phyloP scores from a whole-genome alignment of 179 eudicot species.

The Nepenthes alata region DNA sequence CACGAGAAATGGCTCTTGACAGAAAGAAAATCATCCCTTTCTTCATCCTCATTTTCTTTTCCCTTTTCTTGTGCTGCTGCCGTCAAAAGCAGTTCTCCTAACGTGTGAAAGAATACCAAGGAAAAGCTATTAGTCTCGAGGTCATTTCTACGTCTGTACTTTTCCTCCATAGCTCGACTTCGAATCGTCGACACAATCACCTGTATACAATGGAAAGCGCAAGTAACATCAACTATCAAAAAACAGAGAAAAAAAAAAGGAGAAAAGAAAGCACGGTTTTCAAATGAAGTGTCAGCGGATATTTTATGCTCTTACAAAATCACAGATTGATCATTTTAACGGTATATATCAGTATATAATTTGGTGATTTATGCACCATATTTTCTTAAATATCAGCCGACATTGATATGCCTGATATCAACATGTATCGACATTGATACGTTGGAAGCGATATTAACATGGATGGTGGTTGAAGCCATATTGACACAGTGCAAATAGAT shows the following conservation, averaged over 20 bases:
- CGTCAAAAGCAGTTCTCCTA: slow-evolving; percentile 22
- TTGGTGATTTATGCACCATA: too few species aligned
- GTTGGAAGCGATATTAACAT: too few species aligned
- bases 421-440: too few species aligned
- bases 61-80: slow-evolving; percentile 4
- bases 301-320: too few species aligned
- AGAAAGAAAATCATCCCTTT: slow-evolving; percentile 44
- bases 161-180: slow-evolving; percentile 61
- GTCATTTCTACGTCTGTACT: slow-evolving; percentile 27
- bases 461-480: background rate
- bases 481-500: background rate
- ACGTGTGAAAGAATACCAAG: slow-evolving; percentile 28
- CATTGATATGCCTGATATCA: too few species aligned
- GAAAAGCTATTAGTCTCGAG: slow-evolving; percentile 22
- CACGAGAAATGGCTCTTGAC: slow-evolving; percentile 43
- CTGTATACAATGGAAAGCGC: slow-evolving; percentile 19
- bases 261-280: background rate
- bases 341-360: too few species aligned
- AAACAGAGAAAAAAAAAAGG: background rate
- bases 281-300: too few species aligned
- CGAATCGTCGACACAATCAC: slow-evolving; percentile 45
- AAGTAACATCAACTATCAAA: background rate
- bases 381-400: too few species aligned
- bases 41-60: slow-evolving; percentile 5
- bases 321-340: too few species aligned